Base-by-base conservation (phyloP, 768 basidiomycete genomes). In the Naganishia vaughanmartiniae region DNA sequence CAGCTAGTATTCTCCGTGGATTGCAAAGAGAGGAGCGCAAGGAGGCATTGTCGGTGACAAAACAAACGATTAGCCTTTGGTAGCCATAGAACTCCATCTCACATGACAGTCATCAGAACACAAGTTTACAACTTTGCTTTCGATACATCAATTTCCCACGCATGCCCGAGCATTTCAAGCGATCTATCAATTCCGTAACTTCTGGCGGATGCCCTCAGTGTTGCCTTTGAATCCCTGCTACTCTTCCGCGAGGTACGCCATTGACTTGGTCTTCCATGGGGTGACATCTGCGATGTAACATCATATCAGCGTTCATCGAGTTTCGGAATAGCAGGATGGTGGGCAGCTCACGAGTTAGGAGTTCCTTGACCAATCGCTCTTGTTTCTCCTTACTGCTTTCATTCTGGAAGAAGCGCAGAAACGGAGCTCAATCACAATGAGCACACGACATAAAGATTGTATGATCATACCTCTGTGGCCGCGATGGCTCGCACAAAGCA, bases 351-450 rank as follows among this genome's bases (percentile, higher is more conserved):
- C 71, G 72, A 39, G 86, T 86, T 76, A 93, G 95, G 78, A 94
- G 92, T 77, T 94, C 93, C 75, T 84, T 85, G 56, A 92, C 88
- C 54, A 96, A 86, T 65, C 90, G 84, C 74, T 88, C 86, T 79
- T 96, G 93, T 0, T 88, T 88, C 39, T 91, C 86, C 51, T 81
- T 76, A 0, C 87, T 86, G 19, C 84, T 88, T 82, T 95, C 93
- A 10, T 76, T 81, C 83, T 80, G 42, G 0, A 21, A 12, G 51
- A 0, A 51, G 56, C 51, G 55, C 33, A n/a, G 9, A 30, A 24
- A 30, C 19, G 5, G 14, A 34, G 2, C 24, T 48, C 48, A 6
- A 1, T 46, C 30, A 15, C n/a, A 28, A 36, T 17, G 7, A n/a
- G 51, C 48, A 26, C 7, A 34, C 45, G 24, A 31, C 7, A 54